phyloP scores from a whole-genome alignment of 805 yeast species.

The Barnettozyma botsteinii region DNA sequence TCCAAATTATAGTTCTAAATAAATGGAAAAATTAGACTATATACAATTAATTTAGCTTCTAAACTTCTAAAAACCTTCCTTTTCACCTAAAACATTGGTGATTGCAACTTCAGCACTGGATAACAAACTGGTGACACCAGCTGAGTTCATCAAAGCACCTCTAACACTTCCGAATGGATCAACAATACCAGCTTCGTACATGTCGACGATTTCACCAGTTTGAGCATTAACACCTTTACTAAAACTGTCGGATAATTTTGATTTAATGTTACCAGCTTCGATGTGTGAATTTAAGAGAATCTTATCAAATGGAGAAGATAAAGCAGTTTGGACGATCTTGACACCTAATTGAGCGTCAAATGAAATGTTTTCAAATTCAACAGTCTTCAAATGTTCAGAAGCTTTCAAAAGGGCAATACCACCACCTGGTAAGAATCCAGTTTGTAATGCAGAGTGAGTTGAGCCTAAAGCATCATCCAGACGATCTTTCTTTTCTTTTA shows the following conservation, averaged over 20 bases:
- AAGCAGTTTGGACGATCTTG: constrained; percentile 85
- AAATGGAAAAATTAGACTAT: too few relatives aligned
- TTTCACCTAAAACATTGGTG: constrained; percentile 65
- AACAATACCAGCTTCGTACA: constrained; percentile 95
- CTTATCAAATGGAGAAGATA: constrained; percentile 91
- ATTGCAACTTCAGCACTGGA: constrained; percentile 99
- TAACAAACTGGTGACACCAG: constrained; percentile 94
- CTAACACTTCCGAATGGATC: constrained; percentile 98
- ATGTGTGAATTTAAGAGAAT: constrained; percentile 96
- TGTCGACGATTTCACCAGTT: constrained; percentile 89
- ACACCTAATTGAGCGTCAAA: constrained; percentile 97
- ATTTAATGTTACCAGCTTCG: constrained; percentile 83
- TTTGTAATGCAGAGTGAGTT: constrained; percentile 98
- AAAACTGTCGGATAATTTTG: constrained; percentile 57
- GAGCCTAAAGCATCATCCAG: constrained; percentile 98
- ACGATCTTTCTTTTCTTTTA: constrained; percentile 99
- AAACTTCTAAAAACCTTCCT: constrained; percentile 21
- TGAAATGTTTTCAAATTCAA: constrained; percentile 59
- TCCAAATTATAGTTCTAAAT: too few relatives aligned
- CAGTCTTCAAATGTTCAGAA: constrained; percentile 61
- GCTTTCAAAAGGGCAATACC: constrained; percentile 98
- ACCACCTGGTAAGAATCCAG: constrained; percentile 99
- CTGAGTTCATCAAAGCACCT: constrained; percentile 91
- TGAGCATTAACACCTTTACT: constrained; percentile 88
- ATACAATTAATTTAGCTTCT: too few relatives aligned